Base-by-base conservation (phyloP, 2,329 filamentous ascomycete genomes). In the Dothideomycetidae sp. region DNA sequence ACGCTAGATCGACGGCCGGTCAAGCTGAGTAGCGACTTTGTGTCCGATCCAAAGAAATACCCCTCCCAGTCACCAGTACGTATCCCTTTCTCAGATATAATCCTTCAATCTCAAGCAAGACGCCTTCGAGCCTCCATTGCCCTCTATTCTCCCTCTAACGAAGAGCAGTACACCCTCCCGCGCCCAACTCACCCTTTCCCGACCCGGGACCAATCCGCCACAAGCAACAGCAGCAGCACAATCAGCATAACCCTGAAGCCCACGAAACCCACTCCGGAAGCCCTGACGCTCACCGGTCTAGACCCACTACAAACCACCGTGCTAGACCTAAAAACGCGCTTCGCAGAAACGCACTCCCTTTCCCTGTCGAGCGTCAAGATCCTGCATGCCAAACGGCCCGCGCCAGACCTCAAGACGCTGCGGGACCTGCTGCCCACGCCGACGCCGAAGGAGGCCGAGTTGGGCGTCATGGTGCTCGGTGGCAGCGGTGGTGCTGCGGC, bases 381-480 rank as follows among this genome's bases (percentile, higher is more conserved):
- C 7, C 62, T 98, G 44, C 72, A 79, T 53, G 81, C 81, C 58
- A 92, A 90, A 65, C 93, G 93, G 59, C 88, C 88, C 0, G 72
- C 84, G 0, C 55, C 70, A 0, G 84, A 93, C 51, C 73, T 68
- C 47, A 90, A 88, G 62, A 75, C 80, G 1, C 60, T 94, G 4
- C 72, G 73, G 40, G 86, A 93, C 41, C 54, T 92, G 1, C 48
- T 86, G 1, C 30, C 48, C 10, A 58, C 54, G 29, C 48, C 55
- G 15, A 53, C 54, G 39, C 54, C 53, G 3, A 40, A 52, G 5
- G 48, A 51, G 19, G 65, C 88, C 0, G 85, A 93, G 56, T 77
- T 96, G 44, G 75, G 75, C 1, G 71, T 94, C 39, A 96, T 96
- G 85, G 69, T 94, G 13, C 74, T 93, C 54, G 85, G 83, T 10